Base-by-base conservation (phyloP, 2,329 filamentous ascomycete genomes). In the Moelleriella libera region DNA sequence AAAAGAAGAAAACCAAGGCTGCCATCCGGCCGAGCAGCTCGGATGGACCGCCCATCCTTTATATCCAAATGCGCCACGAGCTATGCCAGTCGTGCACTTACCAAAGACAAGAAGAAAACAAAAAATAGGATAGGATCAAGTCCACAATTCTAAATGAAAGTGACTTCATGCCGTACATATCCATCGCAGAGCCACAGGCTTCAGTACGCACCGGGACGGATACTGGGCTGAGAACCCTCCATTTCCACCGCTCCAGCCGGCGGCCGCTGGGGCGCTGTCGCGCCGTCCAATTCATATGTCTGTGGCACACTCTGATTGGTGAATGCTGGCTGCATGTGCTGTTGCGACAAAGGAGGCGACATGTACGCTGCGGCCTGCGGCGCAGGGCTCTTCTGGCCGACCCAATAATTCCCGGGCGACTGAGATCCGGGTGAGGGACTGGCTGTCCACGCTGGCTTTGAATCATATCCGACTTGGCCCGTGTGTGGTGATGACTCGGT, bases 221-320 rank as follows among this genome's bases (percentile, higher is more conserved):
- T 21, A 3, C 21, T 21, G 21, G 21, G 21, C 2, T 21, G 21
- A 21, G 34, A 39, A 39, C 34, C 34, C 34, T 39, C 34, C 34
- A 39, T 39, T 39, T 39, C 34, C 9, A 3, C 34, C 34, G 34
- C 34, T 2, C 12, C 34, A 8, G 12, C 21, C 3, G 21, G 21
- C 21, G 21, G 21, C 21, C 21, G 21, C 21, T 21, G 21, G 21
- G 2, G 34, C 34, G 34, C 34, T 39, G 34, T 39, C 34, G 34
- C 2, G 34, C 34, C 34, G 4, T 59, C 57, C 57, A 60, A 58
- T 51, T 60, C 57, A 39, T 9, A 39, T 12, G 34, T 39, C 45
- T 46, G 21, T 32, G 12, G 48, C 44, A 44, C 34, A 10, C n/a
- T 31, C 34, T 12, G 34, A 21, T 21, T 39, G 34, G 8, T 39